Percentiles rank a stretch among this genome's conserved stretches.
phyloP scores from a whole-genome alignment of 2,329 filamentous ascomycete genomes.

The Annulohypoxylon truncatum region DNA sequence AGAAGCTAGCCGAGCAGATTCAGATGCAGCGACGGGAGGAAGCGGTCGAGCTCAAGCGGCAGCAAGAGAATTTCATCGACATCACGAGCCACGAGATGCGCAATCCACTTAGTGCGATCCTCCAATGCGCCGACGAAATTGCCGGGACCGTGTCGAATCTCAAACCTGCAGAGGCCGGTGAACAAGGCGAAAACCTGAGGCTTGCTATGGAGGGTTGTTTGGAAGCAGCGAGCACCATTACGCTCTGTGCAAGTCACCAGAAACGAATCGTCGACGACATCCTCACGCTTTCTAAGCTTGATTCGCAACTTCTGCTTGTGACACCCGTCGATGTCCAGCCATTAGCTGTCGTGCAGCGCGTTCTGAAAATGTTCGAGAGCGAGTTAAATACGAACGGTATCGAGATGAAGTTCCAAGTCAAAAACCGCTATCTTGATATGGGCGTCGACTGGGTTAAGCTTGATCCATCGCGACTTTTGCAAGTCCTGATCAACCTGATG shows the following conservation, averaged over 20 bases:
- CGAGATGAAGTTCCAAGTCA: constrained; percentile 74
- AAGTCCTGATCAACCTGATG: constrained; percentile 81
- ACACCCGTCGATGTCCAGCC: constrained; percentile 78
- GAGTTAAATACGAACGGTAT: constrained; percentile 80
- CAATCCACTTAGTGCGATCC: constrained; percentile 78
- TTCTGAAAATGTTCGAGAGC: constrained; percentile 82
- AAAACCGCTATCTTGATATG: constrained; percentile 73
- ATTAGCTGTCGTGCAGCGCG: constrained; percentile 73
- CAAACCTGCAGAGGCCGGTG: constrained; percentile 51
- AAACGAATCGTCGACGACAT: constrained; percentile 78
- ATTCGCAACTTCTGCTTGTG: constrained; percentile 76
- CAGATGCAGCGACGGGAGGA: constrained; percentile 83
- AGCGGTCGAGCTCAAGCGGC: constrained; percentile 81
- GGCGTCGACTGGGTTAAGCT: constrained; percentile 78
- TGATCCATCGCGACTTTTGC: constrained; percentile 79
- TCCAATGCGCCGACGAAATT: constrained; percentile 83
- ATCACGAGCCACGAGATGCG: constrained; percentile 82
- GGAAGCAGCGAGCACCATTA: constrained; percentile 84
- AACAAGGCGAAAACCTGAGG: constrained; percentile 59
- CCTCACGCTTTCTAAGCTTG: constrained; percentile 74
- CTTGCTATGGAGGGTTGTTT: constrained; percentile 64
- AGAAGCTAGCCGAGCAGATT: constrained; percentile 85
- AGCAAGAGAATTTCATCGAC: constrained; percentile 78
- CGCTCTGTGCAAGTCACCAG: constrained; percentile 82
- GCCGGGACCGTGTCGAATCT: constrained; percentile 60